Evolutionary conservation across 2,329 filamentous ascomycete genomes (phyloP).

Genomic region (Nemania sp.): DNA sequence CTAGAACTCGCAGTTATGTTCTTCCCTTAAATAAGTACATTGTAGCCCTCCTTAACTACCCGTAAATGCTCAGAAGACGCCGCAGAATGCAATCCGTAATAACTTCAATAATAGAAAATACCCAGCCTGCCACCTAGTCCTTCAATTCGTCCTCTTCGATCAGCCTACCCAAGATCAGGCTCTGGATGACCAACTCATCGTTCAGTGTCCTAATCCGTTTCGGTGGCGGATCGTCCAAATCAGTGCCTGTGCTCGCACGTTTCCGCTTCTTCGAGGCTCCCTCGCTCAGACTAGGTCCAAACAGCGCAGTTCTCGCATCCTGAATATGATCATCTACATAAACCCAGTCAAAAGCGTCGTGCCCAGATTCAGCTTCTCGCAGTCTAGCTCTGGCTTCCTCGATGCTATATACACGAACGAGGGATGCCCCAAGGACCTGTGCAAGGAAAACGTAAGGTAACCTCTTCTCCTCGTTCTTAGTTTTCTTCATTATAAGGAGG

Average conservation of each 20-base stretch:
- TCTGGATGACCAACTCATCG: constrained; percentile 92
- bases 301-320: constrained; percentile 64
- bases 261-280: constrained; percentile 59
- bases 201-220: constrained; percentile 75
- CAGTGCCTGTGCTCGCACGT: constrained; percentile 49
- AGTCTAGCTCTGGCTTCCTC: constrained; percentile 73
- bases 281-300: constrained; percentile 50
- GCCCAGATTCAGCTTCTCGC: constrained; percentile 60
- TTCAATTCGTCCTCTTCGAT: constrained; percentile 70
- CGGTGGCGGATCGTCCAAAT: constrained; percentile 54
- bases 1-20: constrained; percentile 3
- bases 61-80: constrained; percentile 36
- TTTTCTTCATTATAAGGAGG: constrained; percentile 76
- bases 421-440: constrained; percentile 78
- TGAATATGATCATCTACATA: constrained; percentile 76
- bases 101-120: constrained; percentile 7
- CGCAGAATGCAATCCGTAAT: constrained; percentile 34
- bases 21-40: constrained; percentile 21
- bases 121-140: constrained; percentile 27
- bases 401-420: constrained; percentile 74
- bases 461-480: constrained; percentile 72
- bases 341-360: constrained; percentile 76
- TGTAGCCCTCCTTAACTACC: constrained; percentile 21
- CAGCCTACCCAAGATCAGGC: constrained; percentile 85
- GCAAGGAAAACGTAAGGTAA: constrained; percentile 84